Base-by-base conservation (phyloP, 768 basidiomycete species). In the Naganishia vaughanmartiniae region DNA sequence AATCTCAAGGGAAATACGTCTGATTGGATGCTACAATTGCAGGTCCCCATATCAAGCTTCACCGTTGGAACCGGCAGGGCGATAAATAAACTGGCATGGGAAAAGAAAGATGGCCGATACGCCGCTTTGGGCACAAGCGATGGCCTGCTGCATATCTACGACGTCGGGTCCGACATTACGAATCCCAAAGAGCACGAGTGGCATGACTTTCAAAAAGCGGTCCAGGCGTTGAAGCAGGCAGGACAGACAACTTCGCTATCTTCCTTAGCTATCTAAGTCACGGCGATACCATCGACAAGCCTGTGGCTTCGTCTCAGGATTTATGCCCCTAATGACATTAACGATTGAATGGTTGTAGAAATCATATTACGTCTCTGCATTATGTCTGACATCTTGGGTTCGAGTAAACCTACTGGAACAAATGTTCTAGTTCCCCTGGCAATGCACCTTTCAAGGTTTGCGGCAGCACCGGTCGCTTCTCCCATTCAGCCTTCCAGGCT, bases 81-180 rank as follows among this genome's bases (percentile, higher is more conserved):
- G 4, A 87, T 99, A 74, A 99, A 99, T 84, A 98, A 97, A 82
- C 80, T 98, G 31, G 87, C 90, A 76, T 99, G 94, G 93, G 96
- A 99, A 77, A 85, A 87, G 66, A 91, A 94, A 76, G 92, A 97
- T 67, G 94, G 93, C 0, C 87, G 92, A 42, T 88, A 93, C 30
- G 93, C 87, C 1, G 95, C 90, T 0, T 81, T 98, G 33, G 96
- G 95, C 34, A 90, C 91, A 4, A 91, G 91, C 73, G 95, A 98
- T 73, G 96, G 96, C 17, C 88, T 86, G 73, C 82, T 99, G 70
- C 95, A 96, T 81, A 86, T 99, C 42, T 98, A 95, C 79, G 95
- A 97, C 78, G 88, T 98, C 72, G 92, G 93, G 14, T 24, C 60
- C 24, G 93, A 97, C 76, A 88, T 91, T 85, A 90, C 88, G 0